Evolutionary conservation across 495 filamentous ascomycete genomes (phyloP), one percentile per base, ranked within the genome.

Genomic region (Oidiodendron maius): DNA sequence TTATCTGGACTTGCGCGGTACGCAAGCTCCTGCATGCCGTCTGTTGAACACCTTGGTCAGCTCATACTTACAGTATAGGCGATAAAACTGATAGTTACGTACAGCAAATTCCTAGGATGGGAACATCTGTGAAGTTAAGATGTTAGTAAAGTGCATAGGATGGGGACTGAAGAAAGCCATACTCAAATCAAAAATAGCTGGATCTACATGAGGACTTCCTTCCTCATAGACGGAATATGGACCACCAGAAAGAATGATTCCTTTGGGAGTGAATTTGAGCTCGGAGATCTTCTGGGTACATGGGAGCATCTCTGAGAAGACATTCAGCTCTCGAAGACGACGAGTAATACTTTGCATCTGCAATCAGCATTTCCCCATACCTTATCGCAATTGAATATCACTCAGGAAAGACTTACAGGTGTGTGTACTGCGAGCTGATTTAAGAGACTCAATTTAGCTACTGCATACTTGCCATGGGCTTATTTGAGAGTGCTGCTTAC

Each of bases 301-400:
- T 23, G 90, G 91, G 39, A 95, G 78, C 82, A 96, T 85, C 71
- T 96, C 91, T 30, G 78, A 79, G 73, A 84, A 96, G 62, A 96
- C 77, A 72, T 87, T 84, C 66, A 95, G 74, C 40, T 83, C 80
- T 55, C 89, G 76, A 12, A 94, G 75, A 32, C 87, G 81, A 21
- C 88, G 76, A 3, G 78, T 81, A 59, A 91, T 91, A 15, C 45
- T 48, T 28, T 40, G 35, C 35, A 48, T 26, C 18, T 21, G 39
- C 25, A 25, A 30, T 48, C 35, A 48, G 45, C 20, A 48, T 48
- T 21, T 39, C 32, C 35, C 35, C 21, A 28, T 47, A 39, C 45
- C 32, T 39, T 20, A 25, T 18, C 20, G 18, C 34, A 23, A 48
- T 48, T 40, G 45, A 48, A 39, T 48, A 24, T 12, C 16, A 48